Percentiles rank a stretch among this genome's conserved stretches.
Evolutionary conservation across 306 rosid genomes (phyloP).

Genomic region (Benincasa hispida): DNA sequence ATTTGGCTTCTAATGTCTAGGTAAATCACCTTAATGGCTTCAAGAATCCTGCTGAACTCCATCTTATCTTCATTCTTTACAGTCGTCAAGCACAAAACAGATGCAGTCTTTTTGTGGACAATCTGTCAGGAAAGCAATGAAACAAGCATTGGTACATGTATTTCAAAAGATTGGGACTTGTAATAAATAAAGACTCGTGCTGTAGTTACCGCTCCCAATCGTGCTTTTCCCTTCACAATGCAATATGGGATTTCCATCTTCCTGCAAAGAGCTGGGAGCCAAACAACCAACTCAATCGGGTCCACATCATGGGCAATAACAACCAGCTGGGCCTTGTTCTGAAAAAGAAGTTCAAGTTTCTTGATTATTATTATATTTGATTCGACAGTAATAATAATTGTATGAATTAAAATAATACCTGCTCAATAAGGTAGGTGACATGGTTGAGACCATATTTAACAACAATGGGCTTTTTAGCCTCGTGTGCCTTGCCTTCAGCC

Average conservation of each 20-base stretch:
- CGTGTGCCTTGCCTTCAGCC: conserved; percentile 46
- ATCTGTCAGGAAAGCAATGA: conserved; percentile 22
- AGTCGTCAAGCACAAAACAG: conserved; percentile 62
- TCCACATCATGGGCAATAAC: conserved; percentile 80
- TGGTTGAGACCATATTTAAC: conserved; percentile 82
- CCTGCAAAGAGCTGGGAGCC: conserved; percentile 78
- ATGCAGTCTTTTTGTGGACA: conserved; percentile 64
- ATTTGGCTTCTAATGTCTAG: neutral
- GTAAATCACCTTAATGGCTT: conserved; percentile 59
- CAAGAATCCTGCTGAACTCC: conserved; percentile 57
- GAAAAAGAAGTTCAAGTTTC: conserved; percentile 4
- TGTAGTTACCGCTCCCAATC: conserved; percentile 49
- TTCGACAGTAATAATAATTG: neutral
- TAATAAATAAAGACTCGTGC: too few relatives aligned
- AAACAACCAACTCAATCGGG: conserved; percentile 68
- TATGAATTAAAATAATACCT: conserved; percentile 16
- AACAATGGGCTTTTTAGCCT: conserved; percentile 55
- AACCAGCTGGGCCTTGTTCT: conserved; percentile 70
- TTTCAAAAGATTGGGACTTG: neutral
- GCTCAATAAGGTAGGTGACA: conserved; percentile 70
- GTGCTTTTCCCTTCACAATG: conserved; percentile 78
- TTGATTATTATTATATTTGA: neutral
- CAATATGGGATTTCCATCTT: conserved; percentile 81
- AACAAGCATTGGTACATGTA: neutral
- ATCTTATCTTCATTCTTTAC: conserved; percentile 79